These are phyloP conservation scores for Alectoria sarmentosa DNA, from an alignment of 495 filamentous ascomycete genomes.

Conservation along the genomic window DNA sequence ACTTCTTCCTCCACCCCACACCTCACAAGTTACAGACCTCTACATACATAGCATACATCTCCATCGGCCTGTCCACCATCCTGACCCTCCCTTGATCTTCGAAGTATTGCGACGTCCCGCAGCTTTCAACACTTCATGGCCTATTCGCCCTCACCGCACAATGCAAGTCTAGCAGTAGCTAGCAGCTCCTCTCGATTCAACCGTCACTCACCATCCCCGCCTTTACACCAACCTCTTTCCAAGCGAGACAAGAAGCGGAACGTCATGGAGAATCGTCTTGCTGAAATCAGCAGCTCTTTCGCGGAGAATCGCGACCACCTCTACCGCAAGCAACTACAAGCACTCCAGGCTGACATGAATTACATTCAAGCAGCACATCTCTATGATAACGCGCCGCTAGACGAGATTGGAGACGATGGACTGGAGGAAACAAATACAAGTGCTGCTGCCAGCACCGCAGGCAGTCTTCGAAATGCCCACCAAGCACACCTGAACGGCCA, in stretches of 20 bases:
- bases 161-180: conserved; percentile 6
- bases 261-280: conserved; percentile 66
- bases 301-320: conserved; percentile 70
- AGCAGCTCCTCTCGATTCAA: conserved; percentile 15
- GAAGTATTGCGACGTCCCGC: not conserved
- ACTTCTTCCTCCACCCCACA: not conserved
- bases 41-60: not conserved
- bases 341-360: conserved; percentile 81
- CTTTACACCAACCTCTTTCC: conserved; percentile 46
- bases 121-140: conserved; percentile 19
- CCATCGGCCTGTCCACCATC: not conserved
- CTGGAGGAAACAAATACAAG: conserved; percentile 54
- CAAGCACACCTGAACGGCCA: conserved; percentile 35
- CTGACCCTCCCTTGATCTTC: not conserved
- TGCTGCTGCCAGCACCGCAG: conserved; percentile 37
- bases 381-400: conserved; percentile 63
- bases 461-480: conserved; percentile 21
- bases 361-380: conserved; percentile 78
- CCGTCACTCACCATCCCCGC: conserved; percentile 25
- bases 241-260: conserved; percentile 89
- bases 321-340: conserved; percentile 83
- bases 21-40: not conserved
- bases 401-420: conserved; percentile 61
- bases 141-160: conserved; percentile 27
- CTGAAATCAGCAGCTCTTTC: conserved; percentile 65